Base-by-base conservation (phyloP, 2,329 filamentous ascomycete genomes). In the Fusarium globosum region DNA sequence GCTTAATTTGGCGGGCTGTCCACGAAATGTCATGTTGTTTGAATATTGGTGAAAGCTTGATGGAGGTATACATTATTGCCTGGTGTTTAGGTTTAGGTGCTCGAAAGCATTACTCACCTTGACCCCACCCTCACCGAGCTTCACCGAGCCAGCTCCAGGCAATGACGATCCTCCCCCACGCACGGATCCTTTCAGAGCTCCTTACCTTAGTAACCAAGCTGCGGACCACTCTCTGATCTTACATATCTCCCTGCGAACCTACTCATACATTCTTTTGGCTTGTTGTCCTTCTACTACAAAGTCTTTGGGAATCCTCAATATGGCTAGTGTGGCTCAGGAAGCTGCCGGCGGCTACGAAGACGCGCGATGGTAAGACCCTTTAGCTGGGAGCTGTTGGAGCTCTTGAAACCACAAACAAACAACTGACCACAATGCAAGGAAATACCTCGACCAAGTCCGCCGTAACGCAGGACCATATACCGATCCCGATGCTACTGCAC, bases 381-480 rank as follows among this genome's bases (percentile, higher is more conserved):
- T 53, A 26, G 39, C 66, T 56, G 20, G 41, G 60, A 61, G 64
- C 65, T 76, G 52, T 61, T 49, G 49, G 35, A 64, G 57, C 71
- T 75, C 61, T 67, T 35, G 23, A 15, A 43, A 53, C 38, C 23
- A 23, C 42, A 57, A 55, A 43, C 58, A 23, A 43, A 46, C 58
- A 21, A 43, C 65, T 75, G 39, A 75, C 61, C 38, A 8, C 61
- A 49, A 66, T 20, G 13, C 58, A 72, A 97, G 95, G 95, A 91
- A 90, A 82, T 92, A 97, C 81, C 88, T 98, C 65, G 91, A 98
- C 83, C 92, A 89, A 71, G 91, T 98, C 73, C 88, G 97, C 64
- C 91, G 88, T 66, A 92, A 91, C 38, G 85, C 88, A 7, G 96
- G 96, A 4, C 94, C 96, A 3, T 97, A 94, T 81, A 95, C 93